Conservation (phyloP, 306 rosid genomes). For the Oemleria cerasiformis region DNA sequence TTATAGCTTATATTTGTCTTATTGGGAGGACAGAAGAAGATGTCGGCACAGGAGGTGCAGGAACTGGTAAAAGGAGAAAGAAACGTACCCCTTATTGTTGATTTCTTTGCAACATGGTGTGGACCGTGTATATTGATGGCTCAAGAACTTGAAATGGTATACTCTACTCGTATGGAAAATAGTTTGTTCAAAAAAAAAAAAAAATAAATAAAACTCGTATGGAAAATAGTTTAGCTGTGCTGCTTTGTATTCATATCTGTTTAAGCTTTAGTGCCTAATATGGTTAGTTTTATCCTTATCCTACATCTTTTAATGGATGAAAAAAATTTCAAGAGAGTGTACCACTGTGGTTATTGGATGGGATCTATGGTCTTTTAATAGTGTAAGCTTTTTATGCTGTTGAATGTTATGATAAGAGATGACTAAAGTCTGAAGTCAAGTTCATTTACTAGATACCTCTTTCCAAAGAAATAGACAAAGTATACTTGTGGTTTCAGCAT, state of each 20-base stretch:
- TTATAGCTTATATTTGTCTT: conserved; percentile 19
- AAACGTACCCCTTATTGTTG: conserved; percentile 75
- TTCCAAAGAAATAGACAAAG: not conserved
- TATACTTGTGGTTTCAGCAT: not conserved
- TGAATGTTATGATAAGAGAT: not conserved
- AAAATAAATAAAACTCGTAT: too few species aligned
- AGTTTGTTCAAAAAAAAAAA: too few species aligned
- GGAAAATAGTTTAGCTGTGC: too few species aligned
- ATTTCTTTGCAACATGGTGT: conserved; percentile 95
- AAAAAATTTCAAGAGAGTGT: not conserved
- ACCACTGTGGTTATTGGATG: not conserved
- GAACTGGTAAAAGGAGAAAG: conserved; percentile 87
- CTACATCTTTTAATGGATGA: not conserved
- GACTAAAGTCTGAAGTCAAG: not conserved
- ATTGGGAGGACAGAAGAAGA: conserved; percentile 63
- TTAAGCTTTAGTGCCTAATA: too few species aligned
- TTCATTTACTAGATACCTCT: not conserved
- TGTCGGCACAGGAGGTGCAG: conserved; percentile 78
- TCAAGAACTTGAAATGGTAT: conserved; percentile 96
- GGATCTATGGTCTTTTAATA: not conserved
- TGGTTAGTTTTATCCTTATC: too few species aligned
- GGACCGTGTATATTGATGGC: conserved; percentile 97
- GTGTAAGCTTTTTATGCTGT: not conserved
- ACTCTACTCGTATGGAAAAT: too few species aligned
- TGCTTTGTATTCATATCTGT: not conserved